Base-by-base conservation (phyloP, 1,284 basidiomycete genomes). In the Malassezia cuniculi region DNA sequence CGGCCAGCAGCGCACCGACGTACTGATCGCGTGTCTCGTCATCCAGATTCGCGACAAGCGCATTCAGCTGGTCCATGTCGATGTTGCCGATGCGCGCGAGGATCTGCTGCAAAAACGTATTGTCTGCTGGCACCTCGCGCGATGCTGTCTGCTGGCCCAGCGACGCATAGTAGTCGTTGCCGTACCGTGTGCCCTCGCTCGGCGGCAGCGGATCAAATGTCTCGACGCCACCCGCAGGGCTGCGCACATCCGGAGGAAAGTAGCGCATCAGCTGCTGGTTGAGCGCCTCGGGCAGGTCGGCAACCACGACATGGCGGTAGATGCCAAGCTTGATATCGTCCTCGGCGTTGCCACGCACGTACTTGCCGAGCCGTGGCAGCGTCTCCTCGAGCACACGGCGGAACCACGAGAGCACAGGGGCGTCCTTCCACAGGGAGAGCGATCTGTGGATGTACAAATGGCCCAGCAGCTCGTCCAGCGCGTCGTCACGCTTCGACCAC, bases 201-300 rank as follows among this genome's bases (percentile, higher is more conserved):
- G 61, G 63, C 3, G 61, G 60, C 4, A 66, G 40, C n/a, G 63
- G 63, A 31, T 66, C 63, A 21, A 47, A 60, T 5, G 56, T 44
- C 9, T 64, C 57, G 31, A 64, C 46, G 30, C 47, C 44, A 20
- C 55, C 52, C 12, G 48, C 48, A 22, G 44, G 47, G 1, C 31
- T 30, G 5, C 56, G 56, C 18, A 66, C 50, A 3, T 31, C 32
- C 1, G 52, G 56, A 18, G 63, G 63, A 6, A 66, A 27, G 27
- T 55, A 54, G 0, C 51, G 57, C 11, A 60, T 44, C 10, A 66
- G 37, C 30, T 54, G 52, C 41, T 61, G 61, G 6, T 60, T 35
- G n/a, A 52, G 28, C 0, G 48, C 31, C 27, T 64, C 63, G 9
- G 63, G 61, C 24, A 66, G 34, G 22, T 66, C 63, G 1, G 60